Evolutionary conservation across 2,329 filamentous ascomycete genomes (phyloP), one percentile per base, ranked within the genome.

Genomic region (Fusarium temperatum): DNA sequence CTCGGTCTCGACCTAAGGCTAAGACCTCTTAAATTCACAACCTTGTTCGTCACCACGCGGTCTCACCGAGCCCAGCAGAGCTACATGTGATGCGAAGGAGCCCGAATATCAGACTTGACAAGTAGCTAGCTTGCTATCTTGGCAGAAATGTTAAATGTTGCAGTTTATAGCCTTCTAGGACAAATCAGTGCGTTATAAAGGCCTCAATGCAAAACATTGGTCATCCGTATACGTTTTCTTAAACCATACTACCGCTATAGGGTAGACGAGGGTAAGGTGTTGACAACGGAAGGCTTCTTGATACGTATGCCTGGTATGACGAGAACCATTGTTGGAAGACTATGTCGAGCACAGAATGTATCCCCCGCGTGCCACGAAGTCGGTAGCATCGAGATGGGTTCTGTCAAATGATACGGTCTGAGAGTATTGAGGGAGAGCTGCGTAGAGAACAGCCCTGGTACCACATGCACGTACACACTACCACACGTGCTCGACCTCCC

Each of bases 341-440:
- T 30, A 26, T 57, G 35, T 57, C 22, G 18, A 57, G 24, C n/a
- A 44, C 22, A 48, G 15, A 36, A 26, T 18, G 53, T 24, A 54
- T n/a, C 24, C 36, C 45, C 67, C 45, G 53, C 59, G 15, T 38
- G 22, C n/a, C 14, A 44, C 48, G 30, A 24, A 18, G 48, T 35
- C 17, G 24, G 47, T 59, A 53, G 54, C 68, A 54, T 66, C 57
- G 39, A 68, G 50, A 72, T 56, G 50, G 50, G 47, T 35, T 53
- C 30, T 59, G 50, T 65, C 32, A 58, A 74, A 58, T 68, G 58
- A 47, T 64, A 44, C 56, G 35, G 50, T 59, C 26, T 68, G 54
- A 68, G 53, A 59, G 32, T 47, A 45, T 47, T 63, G 28, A 45
- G 47, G 56, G 39, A 12, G 51, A 60, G 55, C 45, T 63, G 39